Evolutionary conservation across 768 basidiomycete genomes (phyloP), one percentile per base, ranked within the genome.

Genomic region (Termitomyces sp.): DNA sequence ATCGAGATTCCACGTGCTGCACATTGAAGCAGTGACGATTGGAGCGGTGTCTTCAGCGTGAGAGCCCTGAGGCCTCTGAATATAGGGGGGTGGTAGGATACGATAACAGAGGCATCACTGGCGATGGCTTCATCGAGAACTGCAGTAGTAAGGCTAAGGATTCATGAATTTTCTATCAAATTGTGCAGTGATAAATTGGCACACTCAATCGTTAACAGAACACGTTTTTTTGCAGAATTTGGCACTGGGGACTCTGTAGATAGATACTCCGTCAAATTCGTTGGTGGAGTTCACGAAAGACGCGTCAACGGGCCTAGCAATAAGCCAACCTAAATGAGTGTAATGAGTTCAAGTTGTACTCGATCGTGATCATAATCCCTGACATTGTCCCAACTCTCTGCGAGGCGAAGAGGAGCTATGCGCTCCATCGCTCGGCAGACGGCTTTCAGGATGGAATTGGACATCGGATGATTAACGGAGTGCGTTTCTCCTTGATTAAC

Each of bases 341-440:
- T 42, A 59, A 49, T 62, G 58, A 62, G 56, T 61, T 33, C 22
- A 38, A 38, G 26, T 45, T 62, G 28, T 14, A 44, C 40, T 56
- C 50, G 24, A 24, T 49, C 22, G 16, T 62, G 50, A 42, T 20
- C 3, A 56, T 49, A 14, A 47, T 52, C 13, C 74, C 90, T 73
- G 62, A 97, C 94, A 73, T 98, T 98, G 67, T 98, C 95, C 94
- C 95, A 98, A 60, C 80, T 83, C 63, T 90, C 94, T 18, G 95
- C 94, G 8, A 97, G 78, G 38, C 83, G 77, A 22, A 93, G 79
- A 3, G 95, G 95, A 1, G 94, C 94, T 61, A 97, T 89, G 28
- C 85, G 81, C 61, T 90, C 88, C 87, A 93, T 88, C 0, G 86
- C 84, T 44, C 74, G 78, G 63, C 80, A 81, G 12, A 87, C 82